These are phyloP conservation scores for Xylaria longipes DNA, from an alignment of 495 filamentous ascomycete genomes.

Conservation along the genomic window DNA sequence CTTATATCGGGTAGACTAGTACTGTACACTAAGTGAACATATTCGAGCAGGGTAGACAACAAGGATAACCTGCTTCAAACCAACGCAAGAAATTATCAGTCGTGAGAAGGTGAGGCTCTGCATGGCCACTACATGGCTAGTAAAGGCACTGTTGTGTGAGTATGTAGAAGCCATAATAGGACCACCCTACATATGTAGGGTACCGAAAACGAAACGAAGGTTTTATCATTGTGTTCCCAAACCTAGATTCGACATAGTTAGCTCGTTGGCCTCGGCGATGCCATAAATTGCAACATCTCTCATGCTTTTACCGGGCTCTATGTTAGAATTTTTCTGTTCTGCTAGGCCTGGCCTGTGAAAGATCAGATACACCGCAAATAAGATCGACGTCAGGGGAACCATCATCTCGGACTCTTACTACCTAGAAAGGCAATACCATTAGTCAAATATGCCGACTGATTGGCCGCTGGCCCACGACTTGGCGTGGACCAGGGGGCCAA, in stretches of 20 bases:
- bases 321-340: not conserved
- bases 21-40: not conserved
- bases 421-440: conserved; percentile 19
- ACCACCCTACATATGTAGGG: not conserved
- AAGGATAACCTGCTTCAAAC: not conserved
- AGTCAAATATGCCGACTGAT: conserved; percentile 18
- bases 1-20: not conserved
- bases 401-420: not conserved
- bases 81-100: not conserved
- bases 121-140: not conserved
- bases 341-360: not conserved
- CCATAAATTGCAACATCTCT: not conserved
- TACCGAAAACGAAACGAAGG: not conserved
- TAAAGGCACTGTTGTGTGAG: not conserved
- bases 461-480: not conserved
- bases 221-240: not conserved
- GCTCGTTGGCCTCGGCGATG: not conserved
- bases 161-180: no score
- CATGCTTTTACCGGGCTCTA: not conserved
- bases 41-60: not conserved
- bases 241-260: not conserved
- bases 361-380: not conserved
- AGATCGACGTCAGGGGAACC: not conserved
- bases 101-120: not conserved
- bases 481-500: not conserved